Conservation (phyloP, 2,329 filamentous ascomycete species). For the Rhynchosporium secalis region DNA sequence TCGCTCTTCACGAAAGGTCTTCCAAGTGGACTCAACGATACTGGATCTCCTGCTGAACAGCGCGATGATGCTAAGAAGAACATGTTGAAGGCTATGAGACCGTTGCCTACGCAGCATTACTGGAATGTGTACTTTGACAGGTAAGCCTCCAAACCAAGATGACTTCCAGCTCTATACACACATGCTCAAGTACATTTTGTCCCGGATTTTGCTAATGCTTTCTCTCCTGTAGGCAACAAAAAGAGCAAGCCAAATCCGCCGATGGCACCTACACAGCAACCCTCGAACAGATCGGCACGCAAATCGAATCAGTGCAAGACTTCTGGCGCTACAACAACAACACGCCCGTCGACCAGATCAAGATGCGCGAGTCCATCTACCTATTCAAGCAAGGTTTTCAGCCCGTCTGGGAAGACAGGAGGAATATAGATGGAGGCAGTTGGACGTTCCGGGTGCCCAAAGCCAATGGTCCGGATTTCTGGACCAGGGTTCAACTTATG, state of each 20-base stretch:
- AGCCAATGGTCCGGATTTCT: conserved; percentile 69
- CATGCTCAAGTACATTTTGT: neutral
- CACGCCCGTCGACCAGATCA: conserved; percentile 72
- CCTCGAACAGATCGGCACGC: conserved; percentile 61
- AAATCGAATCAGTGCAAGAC: conserved; percentile 79
- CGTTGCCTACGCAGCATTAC: conserved; percentile 76
- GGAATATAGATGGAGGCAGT: conserved; percentile 81
- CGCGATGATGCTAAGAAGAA: conserved; percentile 82
- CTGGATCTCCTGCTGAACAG: conserved; percentile 68
- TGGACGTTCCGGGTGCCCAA: conserved; percentile 94
- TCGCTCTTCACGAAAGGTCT: conserved; percentile 63
- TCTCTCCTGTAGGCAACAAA: conserved; percentile 36
- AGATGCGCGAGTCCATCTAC: conserved; percentile 75
- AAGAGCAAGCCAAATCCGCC: conserved; percentile 41
- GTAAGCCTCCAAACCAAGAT: conserved; percentile 40
- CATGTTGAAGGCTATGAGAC: conserved; percentile 72
- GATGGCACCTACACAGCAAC: conserved; percentile 39
- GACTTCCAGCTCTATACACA: neutral
- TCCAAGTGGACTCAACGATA: conserved; percentile 60
- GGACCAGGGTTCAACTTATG: conserved; percentile 78
- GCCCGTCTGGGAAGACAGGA: conserved; percentile 80
- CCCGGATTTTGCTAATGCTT: neutral
- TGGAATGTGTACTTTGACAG: conserved; percentile 72
- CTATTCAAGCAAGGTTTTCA: conserved; percentile 77
- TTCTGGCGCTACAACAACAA: conserved; percentile 85